A percentile compares a stretch with the other conserved stretches of the same genome.
These are phyloP conservation scores for Cercospora citrullina DNA, from an alignment of 2,329 filamentous ascomycete genomes.

Conservation along the genomic window DNA sequence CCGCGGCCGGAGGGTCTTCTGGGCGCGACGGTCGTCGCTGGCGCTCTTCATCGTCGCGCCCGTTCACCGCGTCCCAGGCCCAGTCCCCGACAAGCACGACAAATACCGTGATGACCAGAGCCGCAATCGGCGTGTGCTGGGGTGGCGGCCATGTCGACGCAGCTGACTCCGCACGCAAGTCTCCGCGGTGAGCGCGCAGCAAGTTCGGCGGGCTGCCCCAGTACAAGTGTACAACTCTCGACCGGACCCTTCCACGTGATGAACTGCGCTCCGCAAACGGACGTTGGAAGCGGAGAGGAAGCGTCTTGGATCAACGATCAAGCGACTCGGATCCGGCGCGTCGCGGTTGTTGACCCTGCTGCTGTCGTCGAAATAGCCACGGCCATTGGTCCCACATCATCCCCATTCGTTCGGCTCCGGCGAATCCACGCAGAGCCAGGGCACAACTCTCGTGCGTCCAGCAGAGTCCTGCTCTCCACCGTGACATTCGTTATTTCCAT, in stretches of 20 bases:
- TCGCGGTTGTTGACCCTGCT: not conserved
- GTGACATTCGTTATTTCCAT: not conserved
- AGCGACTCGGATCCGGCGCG: conserved; percentile 7
- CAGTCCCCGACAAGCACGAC: not conserved
- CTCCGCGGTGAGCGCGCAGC: not conserved
- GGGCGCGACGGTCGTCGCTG: not conserved
- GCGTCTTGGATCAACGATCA: not conserved
- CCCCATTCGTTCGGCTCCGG: not conserved
- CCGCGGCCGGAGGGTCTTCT: not conserved
- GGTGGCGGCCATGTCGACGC: not conserved
- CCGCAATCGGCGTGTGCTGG: conserved; percentile 1
- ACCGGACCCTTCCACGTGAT: not conserved
- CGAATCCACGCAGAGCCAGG: not conserved
- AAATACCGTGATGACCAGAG: not conserved
- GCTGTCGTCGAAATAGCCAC: not conserved
- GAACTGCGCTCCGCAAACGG: not conserved
- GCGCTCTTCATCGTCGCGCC: not conserved
- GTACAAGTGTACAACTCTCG: not conserved
- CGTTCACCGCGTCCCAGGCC: not conserved
- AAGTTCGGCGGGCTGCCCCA: not conserved
- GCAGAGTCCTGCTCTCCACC: not conserved
- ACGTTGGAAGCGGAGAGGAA: not conserved
- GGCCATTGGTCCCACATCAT: not conserved
- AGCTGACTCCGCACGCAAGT: not conserved
- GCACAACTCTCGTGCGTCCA: not conserved